Percentiles rank a stretch among this genome's conserved stretches.
These are phyloP conservation scores for Novymonas esmeraldas DNA, from an alignment of 208 protist species.

Conservation along the genomic window DNA sequence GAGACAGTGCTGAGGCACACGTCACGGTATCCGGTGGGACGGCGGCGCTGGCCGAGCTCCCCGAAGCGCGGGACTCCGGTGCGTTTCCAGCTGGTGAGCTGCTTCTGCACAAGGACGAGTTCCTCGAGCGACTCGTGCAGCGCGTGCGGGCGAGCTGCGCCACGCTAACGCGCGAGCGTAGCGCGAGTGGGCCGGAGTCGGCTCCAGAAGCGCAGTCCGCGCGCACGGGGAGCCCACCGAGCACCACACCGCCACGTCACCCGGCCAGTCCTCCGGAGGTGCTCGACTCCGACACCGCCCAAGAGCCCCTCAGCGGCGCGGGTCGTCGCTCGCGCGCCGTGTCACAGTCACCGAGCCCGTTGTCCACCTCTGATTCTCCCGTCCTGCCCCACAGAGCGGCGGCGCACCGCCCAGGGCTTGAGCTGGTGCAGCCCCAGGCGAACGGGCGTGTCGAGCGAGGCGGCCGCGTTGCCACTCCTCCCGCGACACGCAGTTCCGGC, in stretches of 20 bases:
- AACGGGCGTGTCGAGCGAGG: neutral
- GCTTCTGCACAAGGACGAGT: conserved; percentile 33
- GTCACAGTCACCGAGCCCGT: conserved; percentile 26
- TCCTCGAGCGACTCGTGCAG: conserved; percentile 26
- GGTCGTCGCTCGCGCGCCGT: neutral
- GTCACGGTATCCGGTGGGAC: no score
- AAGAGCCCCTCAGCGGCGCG: neutral
- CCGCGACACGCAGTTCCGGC: neutral
- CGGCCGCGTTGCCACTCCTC: neutral
- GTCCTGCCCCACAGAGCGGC: neutral
- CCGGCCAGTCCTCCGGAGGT: neutral
- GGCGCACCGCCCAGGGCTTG: no score
- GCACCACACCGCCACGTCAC: neutral
- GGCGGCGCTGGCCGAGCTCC: no score
- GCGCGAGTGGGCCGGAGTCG: neutral
- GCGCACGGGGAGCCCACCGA: neutral
- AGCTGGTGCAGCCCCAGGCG: neutral
- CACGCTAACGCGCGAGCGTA: neutral
- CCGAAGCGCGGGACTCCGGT: neutral
- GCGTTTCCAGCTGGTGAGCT: conserved; percentile 5
- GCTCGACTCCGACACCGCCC: neutral
- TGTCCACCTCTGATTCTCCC: neutral
- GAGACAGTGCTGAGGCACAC: neutral
- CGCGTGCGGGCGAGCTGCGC: conserved; percentile 28
- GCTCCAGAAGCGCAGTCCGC: neutral